Evolutionary conservation across 306 rosid genomes (phyloP), one percentile per base, ranked within the genome.

Genomic region (Castanea mollissima): DNA sequence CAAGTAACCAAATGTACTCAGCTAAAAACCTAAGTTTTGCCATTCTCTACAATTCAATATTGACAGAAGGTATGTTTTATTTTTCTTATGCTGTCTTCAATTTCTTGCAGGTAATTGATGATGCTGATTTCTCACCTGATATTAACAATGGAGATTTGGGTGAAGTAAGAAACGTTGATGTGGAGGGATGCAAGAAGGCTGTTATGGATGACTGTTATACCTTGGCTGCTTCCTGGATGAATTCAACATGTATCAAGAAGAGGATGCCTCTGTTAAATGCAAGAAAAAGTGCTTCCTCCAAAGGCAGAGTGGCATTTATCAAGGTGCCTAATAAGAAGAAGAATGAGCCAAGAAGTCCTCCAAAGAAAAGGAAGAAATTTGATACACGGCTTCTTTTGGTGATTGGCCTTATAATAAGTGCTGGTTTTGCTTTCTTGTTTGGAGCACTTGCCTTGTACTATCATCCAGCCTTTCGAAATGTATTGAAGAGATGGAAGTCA

Each of bases 251-350:
- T 65, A 16, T 8, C 44, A 83, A 71, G 68, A 79, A 83, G 78
- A 79, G 76, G 46, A 18, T 76, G 76, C 84, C 87, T 56, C 23
- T 83, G 76, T 52, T 83, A 64, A 83, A 76, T 76, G 84, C 84
- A 5, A 79, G 87, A 57, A 79, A 29, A 14, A 83, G 87, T 77
- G 56, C 76, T 69, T 83, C 87, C 46, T 75, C 83, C 21, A 79
- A 75, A 75, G 81, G 84, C 27, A 55, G 27, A 46, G 79, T 13
- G 5, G 84, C 87, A 29, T 65, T 83, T 3, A 41, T 79, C 18
- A 83, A 83, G 58, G 72, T 76, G 76, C 25, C 78, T 16, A 2
- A 38, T 38, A 38, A 10, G 31, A 38, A 23, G 52, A 55, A 3
- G 46, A 20, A 31, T 55, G 75, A 63, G 10, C 23, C 75, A 34